Percentiles rank a stretch among this genome's conserved stretches.
Conservation (phyloP, 768 basidiomycete genomes). For the Fomitopsis serialis region DNA sequence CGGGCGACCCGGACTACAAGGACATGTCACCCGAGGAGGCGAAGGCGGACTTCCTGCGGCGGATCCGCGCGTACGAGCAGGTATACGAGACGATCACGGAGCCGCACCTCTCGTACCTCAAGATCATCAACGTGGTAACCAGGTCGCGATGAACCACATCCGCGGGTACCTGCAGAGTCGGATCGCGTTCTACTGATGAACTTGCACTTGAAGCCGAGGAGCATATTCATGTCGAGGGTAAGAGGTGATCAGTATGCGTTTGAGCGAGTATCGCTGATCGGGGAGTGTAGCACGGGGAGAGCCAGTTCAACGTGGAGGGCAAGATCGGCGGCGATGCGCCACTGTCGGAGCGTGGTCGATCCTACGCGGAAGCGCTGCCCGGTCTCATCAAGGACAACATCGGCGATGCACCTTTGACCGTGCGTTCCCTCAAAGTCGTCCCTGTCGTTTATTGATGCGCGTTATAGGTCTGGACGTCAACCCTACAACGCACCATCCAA, state of each 20-base stretch:
- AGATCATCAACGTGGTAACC: slow-evolving; percentile 92
- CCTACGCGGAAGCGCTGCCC: slow-evolving; percentile 85
- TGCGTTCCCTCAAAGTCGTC: slow-evolving; percentile 24
- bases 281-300: slow-evolving; percentile 85
- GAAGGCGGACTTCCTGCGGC: slow-evolving; percentile 81
- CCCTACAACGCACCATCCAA: slow-evolving; percentile 86
- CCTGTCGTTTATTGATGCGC: neutral
- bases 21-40: slow-evolving; percentile 82
- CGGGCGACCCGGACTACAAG: slow-evolving; percentile 97
- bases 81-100: slow-evolving; percentile 96
- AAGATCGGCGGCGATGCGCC: slow-evolving; percentile 97
- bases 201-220: slow-evolving; percentile 91
- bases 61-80: slow-evolving; percentile 91
- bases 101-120: slow-evolving; percentile 82
- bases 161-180: slow-evolving; percentile 95
- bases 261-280: slow-evolving; percentile 1
- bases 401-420: slow-evolving; percentile 83
- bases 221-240: slow-evolving; percentile 94
- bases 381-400: slow-evolving; percentile 85
- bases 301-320: slow-evolving; percentile 92
- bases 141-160: slow-evolving; percentile 82
- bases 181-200: slow-evolving; percentile 99
- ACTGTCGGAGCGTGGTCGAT: slow-evolving; percentile 76
- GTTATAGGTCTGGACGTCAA: slow-evolving; percentile 97
- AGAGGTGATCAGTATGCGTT: slow-evolving; percentile 20